Conservation (phyloP, 2,329 filamentous ascomycete genomes). For the Zasmidium citrigriseum region DNA sequence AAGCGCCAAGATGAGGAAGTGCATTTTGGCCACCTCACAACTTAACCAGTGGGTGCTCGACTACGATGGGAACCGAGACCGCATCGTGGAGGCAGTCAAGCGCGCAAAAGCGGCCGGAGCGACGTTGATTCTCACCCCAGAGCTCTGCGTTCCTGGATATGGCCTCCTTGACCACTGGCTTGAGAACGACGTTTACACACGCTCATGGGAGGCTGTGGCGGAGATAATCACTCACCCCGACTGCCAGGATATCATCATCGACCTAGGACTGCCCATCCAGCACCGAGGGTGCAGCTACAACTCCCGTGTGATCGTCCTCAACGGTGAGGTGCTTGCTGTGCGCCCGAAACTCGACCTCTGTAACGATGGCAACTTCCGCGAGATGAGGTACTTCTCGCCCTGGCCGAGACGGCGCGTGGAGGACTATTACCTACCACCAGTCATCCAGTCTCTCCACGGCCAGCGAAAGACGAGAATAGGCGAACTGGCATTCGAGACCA, state of each 20-base stretch:
- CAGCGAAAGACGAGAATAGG: slow-evolving; percentile 64
- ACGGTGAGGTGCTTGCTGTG: slow-evolving; percentile 70
- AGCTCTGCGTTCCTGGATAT: slow-evolving; percentile 62
- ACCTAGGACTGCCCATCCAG: slow-evolving; percentile 55
- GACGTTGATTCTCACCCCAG: slow-evolving; percentile 54
- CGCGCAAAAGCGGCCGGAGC: slow-evolving; percentile 62
- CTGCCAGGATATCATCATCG: slow-evolving; percentile 65
- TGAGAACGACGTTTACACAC: slow-evolving; percentile 42
- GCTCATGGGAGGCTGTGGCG: slow-evolving; percentile 61
- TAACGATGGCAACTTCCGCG: slow-evolving; percentile 64
- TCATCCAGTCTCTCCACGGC: slow-evolving; percentile 59
- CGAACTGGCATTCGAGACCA: slow-evolving; percentile 63
- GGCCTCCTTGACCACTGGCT: slow-evolving; percentile 66
- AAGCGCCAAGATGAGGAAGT: slow-evolving; percentile 31
- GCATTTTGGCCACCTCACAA: slow-evolving; percentile 46
- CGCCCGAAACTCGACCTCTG: slow-evolving; percentile 72
- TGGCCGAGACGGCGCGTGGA: slow-evolving; percentile 64
- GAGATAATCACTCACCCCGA: slow-evolving; percentile 61
- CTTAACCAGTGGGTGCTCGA: slow-evolving; percentile 56
- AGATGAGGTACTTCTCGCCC: slow-evolving; percentile 59
- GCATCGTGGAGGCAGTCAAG: slow-evolving; percentile 65
- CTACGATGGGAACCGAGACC: slow-evolving; percentile 62
- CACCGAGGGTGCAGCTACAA: slow-evolving; percentile 67
- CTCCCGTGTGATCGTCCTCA: slow-evolving; percentile 63
- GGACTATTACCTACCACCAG: slow-evolving; percentile 63